These are phyloP conservation scores for Xylaria longipes DNA, from an alignment of 495 filamentous ascomycete species.

Conservation along the genomic window DNA sequence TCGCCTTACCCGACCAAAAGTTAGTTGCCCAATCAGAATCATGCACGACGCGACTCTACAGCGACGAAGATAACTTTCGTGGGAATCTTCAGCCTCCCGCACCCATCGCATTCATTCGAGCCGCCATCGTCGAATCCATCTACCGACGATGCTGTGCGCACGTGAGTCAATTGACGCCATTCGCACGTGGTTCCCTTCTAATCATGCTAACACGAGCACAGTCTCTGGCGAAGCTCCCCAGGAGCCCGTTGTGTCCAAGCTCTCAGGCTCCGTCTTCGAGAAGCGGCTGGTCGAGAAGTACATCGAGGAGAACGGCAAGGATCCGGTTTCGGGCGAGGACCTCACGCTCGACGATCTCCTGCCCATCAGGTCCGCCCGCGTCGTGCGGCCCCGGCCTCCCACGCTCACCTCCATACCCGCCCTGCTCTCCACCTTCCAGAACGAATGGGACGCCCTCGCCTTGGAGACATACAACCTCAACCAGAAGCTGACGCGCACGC, in stretches of 20 bases:
- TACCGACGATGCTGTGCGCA: conserved; percentile 38
- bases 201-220: conserved; percentile 44
- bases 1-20: not conserved
- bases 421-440: conserved; percentile 95
- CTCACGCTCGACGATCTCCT: conserved; percentile 86
- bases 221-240: conserved; percentile 98
- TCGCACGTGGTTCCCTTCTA: not conserved
- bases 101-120: not conserved
- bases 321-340: conserved; percentile 90
- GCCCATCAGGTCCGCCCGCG: conserved; percentile 79
- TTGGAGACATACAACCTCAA: conserved; percentile 88
- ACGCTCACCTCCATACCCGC: conserved; percentile 96
- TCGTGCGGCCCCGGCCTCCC: conserved; percentile 87
- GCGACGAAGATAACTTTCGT: not conserved
- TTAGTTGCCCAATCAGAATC: conserved; percentile 7
- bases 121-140: conserved; percentile 1
- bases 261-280: conserved; percentile 84
- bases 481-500: conserved; percentile 85
- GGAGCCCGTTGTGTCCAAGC: conserved; percentile 90
- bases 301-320: conserved; percentile 90
- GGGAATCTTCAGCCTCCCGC: not conserved
- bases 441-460: conserved; percentile 95
- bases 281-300: conserved; percentile 94
- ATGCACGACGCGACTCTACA: conserved; percentile 17
- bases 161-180: conserved; percentile 27